A percentile compares a stretch with the other conserved stretches of the same genome.
phyloP scores from a whole-genome alignment of 1,284 basidiomycete species.

The Puccinia brachypodii region DNA sequence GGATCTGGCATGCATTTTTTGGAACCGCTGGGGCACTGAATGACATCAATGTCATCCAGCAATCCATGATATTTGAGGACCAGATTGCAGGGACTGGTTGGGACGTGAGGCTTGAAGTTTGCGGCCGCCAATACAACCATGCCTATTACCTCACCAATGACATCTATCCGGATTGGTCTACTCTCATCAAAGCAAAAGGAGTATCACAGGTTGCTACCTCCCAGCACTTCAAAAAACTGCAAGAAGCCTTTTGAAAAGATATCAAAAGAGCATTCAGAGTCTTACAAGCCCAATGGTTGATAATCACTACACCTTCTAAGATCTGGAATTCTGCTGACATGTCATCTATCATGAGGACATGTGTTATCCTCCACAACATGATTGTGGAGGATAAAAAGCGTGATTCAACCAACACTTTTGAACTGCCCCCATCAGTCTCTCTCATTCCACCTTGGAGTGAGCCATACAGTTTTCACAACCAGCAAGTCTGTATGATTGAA shows the following conservation, averaged over 20 bases:
- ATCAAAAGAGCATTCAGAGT: slow-evolving; percentile 21
- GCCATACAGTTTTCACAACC: background rate
- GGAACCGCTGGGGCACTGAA: background rate
- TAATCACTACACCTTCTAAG: background rate
- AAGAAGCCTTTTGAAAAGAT: slow-evolving; percentile 18
- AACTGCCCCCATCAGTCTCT: background rate
- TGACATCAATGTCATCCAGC: background rate
- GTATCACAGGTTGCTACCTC: background rate
- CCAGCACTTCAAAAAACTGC: slow-evolving; percentile 6
- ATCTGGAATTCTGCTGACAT: background rate
- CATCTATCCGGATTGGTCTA: background rate
- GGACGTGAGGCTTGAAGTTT: background rate
- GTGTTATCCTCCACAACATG: too few species aligned
- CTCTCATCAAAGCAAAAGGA: slow-evolving; percentile 3
- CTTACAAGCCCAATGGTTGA: slow-evolving; percentile 6
- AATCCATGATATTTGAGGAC: background rate
- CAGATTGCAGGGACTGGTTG: background rate
- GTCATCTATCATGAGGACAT: background rate
- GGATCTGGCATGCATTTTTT: slow-evolving; percentile 28
- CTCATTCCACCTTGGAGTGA: background rate
- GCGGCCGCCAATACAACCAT: background rate
- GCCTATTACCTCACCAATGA: slow-evolving; percentile 5
- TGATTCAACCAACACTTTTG: background rate
- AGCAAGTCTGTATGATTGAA: background rate
- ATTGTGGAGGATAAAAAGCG: background rate